Evolutionary conservation across 768 basidiomycete species (phyloP).

Genomic region (Roridomyces roridus): DNA sequence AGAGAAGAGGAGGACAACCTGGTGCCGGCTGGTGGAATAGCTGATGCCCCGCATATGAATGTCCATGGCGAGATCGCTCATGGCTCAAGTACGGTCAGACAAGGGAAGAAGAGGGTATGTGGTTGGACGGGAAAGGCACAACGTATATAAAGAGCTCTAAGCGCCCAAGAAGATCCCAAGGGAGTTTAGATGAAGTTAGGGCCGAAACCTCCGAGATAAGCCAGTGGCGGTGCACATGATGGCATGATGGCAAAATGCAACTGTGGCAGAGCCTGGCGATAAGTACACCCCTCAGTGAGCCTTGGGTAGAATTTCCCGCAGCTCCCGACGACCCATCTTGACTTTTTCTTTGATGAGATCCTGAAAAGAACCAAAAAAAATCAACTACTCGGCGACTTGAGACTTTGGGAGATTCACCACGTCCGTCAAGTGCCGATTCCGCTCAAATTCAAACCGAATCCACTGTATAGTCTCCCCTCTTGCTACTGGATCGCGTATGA

Average conservation of each 20-base stretch:
- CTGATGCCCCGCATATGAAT: slow-evolving; percentile 39
- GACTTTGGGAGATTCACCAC: slow-evolving; percentile 47
- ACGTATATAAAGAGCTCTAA: no score
- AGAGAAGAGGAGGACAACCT: slow-evolving; percentile 27
- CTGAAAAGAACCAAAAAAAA: slow-evolving; percentile 44
- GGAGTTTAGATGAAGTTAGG: no score
- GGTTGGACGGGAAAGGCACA: no score
- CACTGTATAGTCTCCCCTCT: slow-evolving; percentile 72
- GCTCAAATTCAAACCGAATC: slow-evolving; percentile 77
- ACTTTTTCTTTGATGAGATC: slow-evolving; percentile 66
- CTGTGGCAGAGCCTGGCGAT: no score
- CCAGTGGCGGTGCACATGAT: no score
- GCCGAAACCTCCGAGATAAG: no score
- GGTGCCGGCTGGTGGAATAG: slow-evolving; percentile 32
- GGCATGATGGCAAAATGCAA: no score
- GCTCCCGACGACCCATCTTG: slow-evolving; percentile 60
- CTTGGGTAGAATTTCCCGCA: slow-evolving; percentile 61
- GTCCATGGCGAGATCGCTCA: slow-evolving; percentile 5
- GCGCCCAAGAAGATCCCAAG: no score
- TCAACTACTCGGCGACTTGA: no score
- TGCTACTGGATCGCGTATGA: slow-evolving; percentile 63
- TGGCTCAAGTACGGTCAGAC: background rate
- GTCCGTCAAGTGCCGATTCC: slow-evolving; percentile 62
- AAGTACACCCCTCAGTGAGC: background rate
- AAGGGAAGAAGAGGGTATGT: background rate